These are phyloP conservation scores for Heimioporus sp. DNA, from an alignment of 768 basidiomycete genomes.

Conservation along the genomic window DNA sequence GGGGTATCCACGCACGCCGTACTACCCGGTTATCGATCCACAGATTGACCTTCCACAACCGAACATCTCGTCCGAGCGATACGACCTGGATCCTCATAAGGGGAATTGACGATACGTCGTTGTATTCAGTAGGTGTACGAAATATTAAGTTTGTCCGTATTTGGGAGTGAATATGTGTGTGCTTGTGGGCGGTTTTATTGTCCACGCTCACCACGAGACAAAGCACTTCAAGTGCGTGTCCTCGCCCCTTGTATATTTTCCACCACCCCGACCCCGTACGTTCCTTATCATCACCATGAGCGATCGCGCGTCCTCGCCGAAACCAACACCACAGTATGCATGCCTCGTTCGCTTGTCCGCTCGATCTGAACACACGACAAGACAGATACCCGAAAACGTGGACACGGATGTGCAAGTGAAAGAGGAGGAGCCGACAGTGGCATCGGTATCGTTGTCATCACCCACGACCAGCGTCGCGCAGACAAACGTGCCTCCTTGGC, in stretches of 20 bases:
- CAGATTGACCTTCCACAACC: conserved; percentile 30
- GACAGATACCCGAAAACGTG: conserved; percentile 5
- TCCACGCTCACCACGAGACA: not conserved
- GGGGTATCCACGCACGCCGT: conserved; percentile 26
- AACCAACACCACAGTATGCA: conserved; percentile 16
- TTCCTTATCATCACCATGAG: conserved; percentile 29
- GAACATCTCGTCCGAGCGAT: conserved; percentile 35
- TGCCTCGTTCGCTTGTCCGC: not conserved
- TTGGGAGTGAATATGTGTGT: conserved; percentile 12
- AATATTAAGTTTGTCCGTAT: conserved; percentile 24
- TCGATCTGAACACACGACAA: conserved; percentile 11
- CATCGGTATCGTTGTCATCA: not conserved
- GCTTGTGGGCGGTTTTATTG: conserved; percentile 2
- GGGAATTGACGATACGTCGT: not conserved
- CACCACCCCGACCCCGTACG: conserved; percentile 15
- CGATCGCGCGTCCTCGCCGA: conserved; percentile 12
- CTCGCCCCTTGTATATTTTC: not conserved
- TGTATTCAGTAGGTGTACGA: not conserved
- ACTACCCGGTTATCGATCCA: conserved; percentile 43
- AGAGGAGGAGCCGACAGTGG: conserved; percentile 9
- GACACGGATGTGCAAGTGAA: conserved; percentile 7
- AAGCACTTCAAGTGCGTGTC: conserved; percentile 12
- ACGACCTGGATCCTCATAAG: conserved; percentile 24
- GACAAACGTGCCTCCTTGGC: not conserved
- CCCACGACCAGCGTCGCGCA: conserved; percentile 3